Conservation (phyloP, 73 alveolate genomes). For the Paramecium biaurelia region DNA sequence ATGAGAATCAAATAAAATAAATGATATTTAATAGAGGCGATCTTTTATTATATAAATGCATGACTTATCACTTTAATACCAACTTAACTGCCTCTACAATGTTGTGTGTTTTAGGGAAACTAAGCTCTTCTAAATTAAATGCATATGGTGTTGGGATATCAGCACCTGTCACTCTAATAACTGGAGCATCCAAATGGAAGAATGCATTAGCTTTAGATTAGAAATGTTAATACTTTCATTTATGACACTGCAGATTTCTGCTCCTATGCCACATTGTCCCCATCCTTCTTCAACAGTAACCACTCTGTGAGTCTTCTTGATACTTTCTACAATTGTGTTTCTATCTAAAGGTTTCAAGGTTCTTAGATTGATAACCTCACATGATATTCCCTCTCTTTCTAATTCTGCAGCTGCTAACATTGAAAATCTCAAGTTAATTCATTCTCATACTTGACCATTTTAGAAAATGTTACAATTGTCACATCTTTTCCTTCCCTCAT, state of each 20-base stretch:
- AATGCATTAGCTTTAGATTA: slow-evolving; percentile 69
- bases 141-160: slow-evolving; percentile 93
- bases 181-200: slow-evolving; percentile 90
- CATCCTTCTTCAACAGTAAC: slow-evolving; percentile 94
- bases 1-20: background rate
- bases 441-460: slow-evolving; percentile 71
- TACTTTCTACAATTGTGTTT: slow-evolving; percentile 76
- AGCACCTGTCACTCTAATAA: slow-evolving; percentile 89
- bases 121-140: slow-evolving; percentile 72
- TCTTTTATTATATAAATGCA: background rate
- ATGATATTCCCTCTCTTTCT: slow-evolving; percentile 76
- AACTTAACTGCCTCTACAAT: slow-evolving; percentile 74
- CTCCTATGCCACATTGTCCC: slow-evolving; percentile 93
- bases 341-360: slow-evolving; percentile 84
- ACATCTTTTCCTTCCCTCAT: slow-evolving; percentile 84
- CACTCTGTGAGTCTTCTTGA: slow-evolving; percentile 83
- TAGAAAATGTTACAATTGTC: slow-evolving; percentile 82
- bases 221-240: slow-evolving; percentile 67
- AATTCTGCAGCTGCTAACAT: slow-evolving; percentile 84
- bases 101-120: slow-evolving; percentile 76
- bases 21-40: background rate
- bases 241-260: slow-evolving; percentile 84
- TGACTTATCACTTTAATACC: background rate
- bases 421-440: slow-evolving; percentile 29
- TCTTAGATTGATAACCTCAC: slow-evolving; percentile 82